Conservation (phyloP, 2,329 filamentous ascomycete species). For the Paecilomyces dactylethromorphus region DNA sequence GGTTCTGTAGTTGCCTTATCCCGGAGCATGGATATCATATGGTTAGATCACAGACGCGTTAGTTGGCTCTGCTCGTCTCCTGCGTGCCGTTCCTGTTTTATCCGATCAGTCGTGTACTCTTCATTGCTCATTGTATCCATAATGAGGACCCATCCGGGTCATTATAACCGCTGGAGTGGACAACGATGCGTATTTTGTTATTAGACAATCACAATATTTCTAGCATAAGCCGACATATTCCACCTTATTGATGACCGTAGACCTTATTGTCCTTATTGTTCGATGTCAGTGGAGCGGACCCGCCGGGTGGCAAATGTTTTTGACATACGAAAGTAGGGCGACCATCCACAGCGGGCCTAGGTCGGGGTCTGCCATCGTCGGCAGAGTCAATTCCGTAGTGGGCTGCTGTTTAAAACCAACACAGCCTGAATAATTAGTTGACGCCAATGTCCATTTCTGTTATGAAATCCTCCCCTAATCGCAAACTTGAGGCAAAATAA, state of each 20-base stretch:
- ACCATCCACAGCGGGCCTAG: neutral
- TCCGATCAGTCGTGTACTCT: neutral
- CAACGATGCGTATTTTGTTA: neutral
- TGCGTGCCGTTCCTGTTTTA: neutral
- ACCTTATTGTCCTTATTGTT: neutral
- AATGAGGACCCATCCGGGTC: neutral
- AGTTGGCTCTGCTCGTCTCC: neutral
- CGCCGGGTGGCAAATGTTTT: neutral
- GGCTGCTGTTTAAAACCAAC: neutral
- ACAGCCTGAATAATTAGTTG: neutral
- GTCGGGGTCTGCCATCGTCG: neutral
- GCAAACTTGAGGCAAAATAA: neutral
- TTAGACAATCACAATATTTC: neutral
- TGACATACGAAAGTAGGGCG: neutral
- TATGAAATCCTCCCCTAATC: neutral
- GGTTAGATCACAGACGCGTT: neutral
- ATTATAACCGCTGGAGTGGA: neutral
- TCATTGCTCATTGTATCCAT: neutral
- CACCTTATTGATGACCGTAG: neutral
- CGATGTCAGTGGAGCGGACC: neutral
- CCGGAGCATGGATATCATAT: neutral
- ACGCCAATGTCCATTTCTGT: neutral
- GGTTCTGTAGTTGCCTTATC: neutral
- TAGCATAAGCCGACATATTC: neutral
- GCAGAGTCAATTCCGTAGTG: neutral